Base-by-base conservation (phyloP, 1,284 basidiomycete genomes). In the Pascua guehoae region DNA sequence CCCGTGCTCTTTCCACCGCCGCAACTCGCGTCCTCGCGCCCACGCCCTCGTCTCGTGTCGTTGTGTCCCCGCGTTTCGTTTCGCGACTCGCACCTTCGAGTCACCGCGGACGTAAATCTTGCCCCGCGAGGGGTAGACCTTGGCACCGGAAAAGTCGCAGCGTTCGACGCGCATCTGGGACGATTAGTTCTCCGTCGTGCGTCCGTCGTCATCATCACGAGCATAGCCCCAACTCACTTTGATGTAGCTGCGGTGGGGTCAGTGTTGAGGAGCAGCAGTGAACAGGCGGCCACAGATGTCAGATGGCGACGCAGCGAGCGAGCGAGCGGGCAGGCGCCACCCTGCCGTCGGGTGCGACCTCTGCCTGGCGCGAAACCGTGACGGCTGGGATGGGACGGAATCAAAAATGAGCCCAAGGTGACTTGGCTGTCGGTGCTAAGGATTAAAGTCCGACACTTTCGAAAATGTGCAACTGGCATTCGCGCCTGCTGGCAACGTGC, bases 81-180 rank as follows among this genome's bases (percentile, higher is more conserved):
- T 40, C 47, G 24, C 24, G 41, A 47, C 48, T 32, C 85, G 73
- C 64, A 93, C 91, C 83, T 95, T 96, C 82, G 88, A 91, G 85
- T 97, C 93, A 68, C 90, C 88, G 69, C 93, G 89, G 78, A 97
- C 91, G 79, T 94, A 96, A 69, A 92, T 85, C 78, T 89, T 90
- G 76, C 93, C 93, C 88, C 88, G 92, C 80, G 85, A 86, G 69
- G 93, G 93, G 86, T 96, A 97, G 84, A 97, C 93, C 79, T 88
- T 88, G 85, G 83, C 91, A 73, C 91, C 90, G 72, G 91, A 93
- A 84, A 96, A 96, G 65, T 88, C 88, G 83, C 95, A 94, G 81
- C 91, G 88, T 82, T 97, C 93, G 82, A 94, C 86, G 86, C 95
- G 95, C 93, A 94, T 81, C 58, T 62, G 46, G 47, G 49, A 15